Evolutionary conservation across 2,329 filamentous ascomycete genomes (phyloP).

Genomic region (Colletotrichum abscissum): DNA sequence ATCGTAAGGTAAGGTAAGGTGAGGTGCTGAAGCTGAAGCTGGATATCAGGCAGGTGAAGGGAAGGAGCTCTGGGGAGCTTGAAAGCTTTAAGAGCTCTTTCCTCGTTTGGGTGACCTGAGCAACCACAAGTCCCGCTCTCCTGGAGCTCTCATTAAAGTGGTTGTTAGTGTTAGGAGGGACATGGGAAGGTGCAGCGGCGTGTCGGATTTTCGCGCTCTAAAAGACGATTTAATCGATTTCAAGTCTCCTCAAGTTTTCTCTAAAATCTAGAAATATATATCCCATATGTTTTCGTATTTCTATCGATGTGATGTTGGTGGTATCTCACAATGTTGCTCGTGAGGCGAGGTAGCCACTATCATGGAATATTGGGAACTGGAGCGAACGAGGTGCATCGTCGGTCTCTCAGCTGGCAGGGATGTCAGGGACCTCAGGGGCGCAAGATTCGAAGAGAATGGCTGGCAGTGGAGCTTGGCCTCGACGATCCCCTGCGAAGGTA

Average conservation of each 20-base stretch:
- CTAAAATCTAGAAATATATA: rapidly evolving
- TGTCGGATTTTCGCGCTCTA: background rate
- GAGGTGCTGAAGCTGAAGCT: background rate
- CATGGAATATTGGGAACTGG: constrained; percentile 45
- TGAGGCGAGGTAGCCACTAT: constrained; percentile 37
- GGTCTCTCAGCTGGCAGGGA: constrained; percentile 23
- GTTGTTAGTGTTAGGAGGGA: constrained; percentile 31
- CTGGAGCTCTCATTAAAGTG: constrained; percentile 23
- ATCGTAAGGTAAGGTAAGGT: background rate
- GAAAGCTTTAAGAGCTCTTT: constrained; percentile 34
- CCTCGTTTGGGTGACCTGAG: constrained; percentile 33
- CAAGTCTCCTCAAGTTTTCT: background rate
- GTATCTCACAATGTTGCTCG: background rate
- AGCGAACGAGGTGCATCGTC: constrained; percentile 40
- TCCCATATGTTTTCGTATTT: background rate
- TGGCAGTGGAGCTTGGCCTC: constrained; percentile 38
- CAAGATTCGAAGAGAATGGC: constrained; percentile 38
- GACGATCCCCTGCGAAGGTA: constrained; percentile 13
- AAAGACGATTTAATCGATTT: background rate
- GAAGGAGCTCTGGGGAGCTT: constrained; percentile 17
- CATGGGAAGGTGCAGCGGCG: background rate
- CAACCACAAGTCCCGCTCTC: constrained; percentile 32
- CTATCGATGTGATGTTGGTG: background rate
- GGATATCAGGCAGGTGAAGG: constrained; percentile 5
- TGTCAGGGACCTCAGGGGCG: constrained; percentile 26